Conservation (phyloP, 2,329 filamentous ascomycete species). For the Beauveria caledonica region DNA sequence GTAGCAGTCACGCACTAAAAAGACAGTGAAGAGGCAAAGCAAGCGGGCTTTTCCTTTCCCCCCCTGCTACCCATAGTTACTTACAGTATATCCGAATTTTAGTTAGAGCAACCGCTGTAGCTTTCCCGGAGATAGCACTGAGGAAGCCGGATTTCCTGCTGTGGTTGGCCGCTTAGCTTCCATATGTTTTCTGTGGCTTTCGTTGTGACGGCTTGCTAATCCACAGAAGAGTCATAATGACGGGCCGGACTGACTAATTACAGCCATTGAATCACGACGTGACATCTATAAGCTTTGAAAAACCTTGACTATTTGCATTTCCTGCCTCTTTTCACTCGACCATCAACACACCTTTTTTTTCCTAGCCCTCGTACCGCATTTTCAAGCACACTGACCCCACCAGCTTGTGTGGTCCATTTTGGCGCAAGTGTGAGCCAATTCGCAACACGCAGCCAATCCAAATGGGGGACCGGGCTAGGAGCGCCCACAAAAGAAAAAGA, state of each 20-base stretch:
- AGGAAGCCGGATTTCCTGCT: neutral
- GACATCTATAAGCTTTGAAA: neutral
- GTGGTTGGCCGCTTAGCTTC: neutral
- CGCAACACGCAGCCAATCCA: conserved; percentile 5
- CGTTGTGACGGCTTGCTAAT: conserved; percentile 1
- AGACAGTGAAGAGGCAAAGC: neutral
- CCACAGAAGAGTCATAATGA: conserved; percentile 4
- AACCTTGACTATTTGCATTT: neutral
- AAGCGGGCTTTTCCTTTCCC: neutral
- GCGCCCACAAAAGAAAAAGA: conserved; percentile 6
- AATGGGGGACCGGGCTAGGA: neutral
- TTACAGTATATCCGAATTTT: neutral
- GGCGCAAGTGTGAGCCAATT: conserved; percentile 4
- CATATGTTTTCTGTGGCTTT: conserved; percentile 1
- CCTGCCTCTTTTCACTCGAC: neutral
- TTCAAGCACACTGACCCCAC: conserved; percentile 1
- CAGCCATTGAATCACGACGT: neutral
- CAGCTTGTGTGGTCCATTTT: conserved; percentile 8
- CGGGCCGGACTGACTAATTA: conserved; percentile 8
- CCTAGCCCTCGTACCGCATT: neutral
- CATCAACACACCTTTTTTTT: neutral
- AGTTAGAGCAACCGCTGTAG: neutral
- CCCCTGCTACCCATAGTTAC: neutral
- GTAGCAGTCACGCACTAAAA: neutral
- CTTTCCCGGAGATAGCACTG: conserved; percentile 4